Evolutionary conservation across 495 filamentous ascomycete species (phyloP).

Genomic region (Evernia prunastri): DNA sequence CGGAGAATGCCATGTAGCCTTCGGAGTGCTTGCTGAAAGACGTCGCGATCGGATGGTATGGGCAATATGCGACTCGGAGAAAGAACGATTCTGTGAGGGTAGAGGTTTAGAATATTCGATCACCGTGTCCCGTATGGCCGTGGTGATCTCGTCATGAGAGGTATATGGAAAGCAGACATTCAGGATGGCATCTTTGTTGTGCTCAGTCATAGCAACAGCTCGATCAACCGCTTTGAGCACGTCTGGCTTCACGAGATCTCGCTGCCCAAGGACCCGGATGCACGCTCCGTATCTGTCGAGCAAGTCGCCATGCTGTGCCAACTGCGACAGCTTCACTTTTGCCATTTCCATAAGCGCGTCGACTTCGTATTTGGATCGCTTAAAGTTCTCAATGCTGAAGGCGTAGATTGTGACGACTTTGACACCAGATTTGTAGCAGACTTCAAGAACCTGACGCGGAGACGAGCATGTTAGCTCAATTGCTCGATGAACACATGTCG

Average conservation of each 20-base stretch:
- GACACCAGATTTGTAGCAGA: conserved; percentile 93
- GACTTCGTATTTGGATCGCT: conserved; percentile 95
- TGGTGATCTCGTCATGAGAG: conserved; percentile 89
- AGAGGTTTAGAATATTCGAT: conserved; percentile 68
- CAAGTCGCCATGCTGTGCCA: conserved; percentile 87
- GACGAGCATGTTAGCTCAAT: conserved; percentile 8
- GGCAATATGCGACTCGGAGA: conserved; percentile 79
- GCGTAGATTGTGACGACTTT: conserved; percentile 96
- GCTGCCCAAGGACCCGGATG: conserved; percentile 74
- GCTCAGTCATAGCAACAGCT: conserved; percentile 72
- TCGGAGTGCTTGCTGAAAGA: conserved; percentile 32
- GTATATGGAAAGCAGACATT: conserved; percentile 99
- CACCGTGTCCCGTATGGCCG: conserved; percentile 82
- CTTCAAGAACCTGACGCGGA: conserved; percentile 69
- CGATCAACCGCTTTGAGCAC: conserved; percentile 81
- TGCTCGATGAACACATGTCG: neutral
- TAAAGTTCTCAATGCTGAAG: conserved; percentile 98
- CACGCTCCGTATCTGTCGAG: conserved; percentile 87
- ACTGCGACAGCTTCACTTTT: conserved; percentile 83
- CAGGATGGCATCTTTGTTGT: conserved; percentile 75
- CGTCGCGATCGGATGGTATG: conserved; percentile 66
- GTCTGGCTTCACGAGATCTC: conserved; percentile 72
- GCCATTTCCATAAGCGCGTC: conserved; percentile 97
- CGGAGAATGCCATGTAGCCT: conserved; percentile 22
- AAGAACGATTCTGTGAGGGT: conserved; percentile 54